phyloP scores from a whole-genome alignment of 371 early-diverging fungal genomes.

The Apophysomyces trapeziformis region DNA sequence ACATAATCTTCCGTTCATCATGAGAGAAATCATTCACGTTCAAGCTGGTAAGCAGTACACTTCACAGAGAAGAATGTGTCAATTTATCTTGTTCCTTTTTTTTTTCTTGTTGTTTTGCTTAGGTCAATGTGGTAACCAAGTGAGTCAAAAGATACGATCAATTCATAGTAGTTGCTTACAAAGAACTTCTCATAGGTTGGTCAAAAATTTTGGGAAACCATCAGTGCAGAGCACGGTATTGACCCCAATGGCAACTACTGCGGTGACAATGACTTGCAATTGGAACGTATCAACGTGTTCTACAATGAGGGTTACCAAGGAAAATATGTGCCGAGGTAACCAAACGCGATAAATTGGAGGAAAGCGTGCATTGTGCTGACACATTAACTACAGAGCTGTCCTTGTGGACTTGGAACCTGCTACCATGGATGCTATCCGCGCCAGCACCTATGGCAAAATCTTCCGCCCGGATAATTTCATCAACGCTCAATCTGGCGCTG shows the following conservation, averaged over 20 bases:
- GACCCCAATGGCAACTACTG: conserved; percentile 74
- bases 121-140: conserved; percentile 88
- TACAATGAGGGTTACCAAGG: conserved; percentile 87
- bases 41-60: conserved; percentile 80
- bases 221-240: conserved; percentile 93
- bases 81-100: background rate
- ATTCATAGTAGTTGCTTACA: background rate
- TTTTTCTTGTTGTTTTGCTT: background rate
- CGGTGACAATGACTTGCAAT: conserved; percentile 88
- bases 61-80: background rate
- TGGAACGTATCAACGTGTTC: conserved; percentile 97
- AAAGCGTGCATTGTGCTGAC: background rate
- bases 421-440: conserved; percentile 95
- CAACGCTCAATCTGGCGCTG: conserved; percentile 87
- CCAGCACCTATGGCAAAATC: conserved; percentile 70
- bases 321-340: conserved; percentile 74
- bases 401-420: conserved; percentile 99
- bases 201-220: conserved; percentile 95
- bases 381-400: conserved; percentile 73
- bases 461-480: conserved; percentile 92
- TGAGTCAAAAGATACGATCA: conserved; percentile 51
- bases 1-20: conserved; percentile 37
- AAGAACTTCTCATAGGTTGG: conserved; percentile 60
- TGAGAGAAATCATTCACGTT: conserved; percentile 99
- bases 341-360: background rate